Evolutionary conservation across 2,329 filamentous ascomycete genomes (phyloP), one percentile per base, ranked within the genome.

Genomic region (Cordyceps militaris): DNA sequence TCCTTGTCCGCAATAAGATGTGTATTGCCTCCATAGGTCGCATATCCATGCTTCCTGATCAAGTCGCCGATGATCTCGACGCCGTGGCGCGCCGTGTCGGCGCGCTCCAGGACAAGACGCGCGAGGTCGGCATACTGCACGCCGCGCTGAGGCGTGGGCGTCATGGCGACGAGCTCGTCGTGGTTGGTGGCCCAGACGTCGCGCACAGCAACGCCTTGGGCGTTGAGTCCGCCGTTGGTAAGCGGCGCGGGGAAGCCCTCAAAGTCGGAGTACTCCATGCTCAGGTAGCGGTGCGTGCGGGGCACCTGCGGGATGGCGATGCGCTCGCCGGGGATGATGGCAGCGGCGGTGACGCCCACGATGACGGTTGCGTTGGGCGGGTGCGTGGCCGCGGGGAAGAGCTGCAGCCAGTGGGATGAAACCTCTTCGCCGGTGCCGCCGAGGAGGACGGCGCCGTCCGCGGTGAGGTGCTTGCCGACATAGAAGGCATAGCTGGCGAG

Each of bases 401-500:
- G 65, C 57, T 77, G 71, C 24, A 77, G 72, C 73, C 74, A 77
- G 59, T 77, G 75, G 9, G 71, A 74, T 0, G 75, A 78, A 0
- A 77, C 74, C 61, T 78, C 74, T 60, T 78, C 76, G 46, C 75
- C 75, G 4, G 74, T 77, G 23, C 75, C 74, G 59, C 74, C 75
- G 21, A 77, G 65, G 44, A 77, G 67, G 26, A 77, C 73, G 36
- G 69, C 71, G 30, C 73, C 73, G 60, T 73, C 70, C 14, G 68
- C 65, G 0, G 75, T 77, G 60, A 78, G 70, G 40, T 70, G 67
- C 59, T 75, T 76, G 59, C 76, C 75, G 19, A 78, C 73, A 54
- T 77, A 78, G 64, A 77, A 77, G 14, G 73, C 74, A 63, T 77
- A 76, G 66, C 75, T 77, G n/a, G 73, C 73, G n/a, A 51, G 48